Evolutionary conservation across 2,329 filamentous ascomycete genomes (phyloP), one percentile per base, ranked within the genome.

Genomic region (Aspergillus luchuensis): DNA sequence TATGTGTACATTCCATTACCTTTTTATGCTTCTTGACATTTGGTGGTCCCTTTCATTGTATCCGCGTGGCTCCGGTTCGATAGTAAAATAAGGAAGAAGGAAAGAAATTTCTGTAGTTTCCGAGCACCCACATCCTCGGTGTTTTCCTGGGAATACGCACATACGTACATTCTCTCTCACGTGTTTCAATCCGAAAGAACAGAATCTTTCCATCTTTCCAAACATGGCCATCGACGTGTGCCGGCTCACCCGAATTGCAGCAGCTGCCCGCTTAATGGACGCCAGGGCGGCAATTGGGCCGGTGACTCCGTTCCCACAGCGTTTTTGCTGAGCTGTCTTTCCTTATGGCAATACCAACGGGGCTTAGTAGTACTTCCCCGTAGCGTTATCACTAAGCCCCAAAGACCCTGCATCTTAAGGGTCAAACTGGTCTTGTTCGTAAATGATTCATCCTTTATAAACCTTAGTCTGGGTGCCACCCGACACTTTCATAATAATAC

Each of bases 181-280:
- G 52, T 55, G 52, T 23, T 41, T 41, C 10, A 6, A 3, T 19
- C 17, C 15, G 13, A 17, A 13, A 36, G 30, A 36, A 28, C 7
- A 8, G 8, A 56, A 47, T 47, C 47, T 15, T 56, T 43, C 51
- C 38, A 28, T 28, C 38, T 45, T 19, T 19, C 25, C 53, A 36
- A 36, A 36, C 11, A 36, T 36, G 10, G 33, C 41, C 53, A 56
- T 56, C 53, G 53, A 56, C 53, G 43, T 36, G 43, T 56, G 53
- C 53, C 53, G 53, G 53, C 43, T 30, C 53, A 56, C 39, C 53
- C 53, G 53, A 56, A 56, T 41, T 41, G 47, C 47, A 17, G 47
- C 23, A 49, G 25, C 11, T 17, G 47, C 28, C 47, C 25, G 8
- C 23, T 15, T 50, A 49, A 33, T 28, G 6, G 41, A 15, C 41